Conservation (phyloP, 164 flowering plant species). For the Warburgia ugandensis region DNA sequence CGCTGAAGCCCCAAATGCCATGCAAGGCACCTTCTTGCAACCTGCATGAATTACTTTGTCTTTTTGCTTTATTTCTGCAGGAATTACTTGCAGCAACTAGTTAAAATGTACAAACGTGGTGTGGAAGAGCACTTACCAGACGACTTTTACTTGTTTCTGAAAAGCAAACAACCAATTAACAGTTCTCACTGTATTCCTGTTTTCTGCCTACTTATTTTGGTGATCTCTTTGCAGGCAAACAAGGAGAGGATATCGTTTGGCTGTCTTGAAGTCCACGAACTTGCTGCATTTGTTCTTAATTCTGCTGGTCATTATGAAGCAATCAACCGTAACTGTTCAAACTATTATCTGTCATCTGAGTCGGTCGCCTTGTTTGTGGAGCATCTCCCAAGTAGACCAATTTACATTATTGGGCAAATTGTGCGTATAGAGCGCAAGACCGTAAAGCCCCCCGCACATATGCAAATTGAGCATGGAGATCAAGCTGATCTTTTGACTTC, state of each 20-base stretch:
- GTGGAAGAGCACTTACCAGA: too few species aligned
- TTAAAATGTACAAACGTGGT: too few species aligned
- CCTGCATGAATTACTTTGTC: too few species aligned
- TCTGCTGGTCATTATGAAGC: conserved; percentile 78
- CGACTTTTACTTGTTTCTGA: too few species aligned
- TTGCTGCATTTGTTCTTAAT: conserved; percentile 86
- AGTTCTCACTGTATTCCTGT: too few species aligned
- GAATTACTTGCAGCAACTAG: too few species aligned
- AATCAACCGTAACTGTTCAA: conserved; percentile 65
- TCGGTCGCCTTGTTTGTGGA: conserved; percentile 85
- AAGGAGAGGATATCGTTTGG: conserved; percentile 91
- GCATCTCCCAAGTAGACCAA: conserved; percentile 56
- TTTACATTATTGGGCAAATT: conserved; percentile 83
- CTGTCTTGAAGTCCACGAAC: conserved; percentile 80
- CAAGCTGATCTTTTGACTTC: conserved; percentile 34
- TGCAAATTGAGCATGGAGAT: conserved; percentile 27
- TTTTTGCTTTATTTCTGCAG: too few species aligned
- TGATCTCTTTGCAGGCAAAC: conserved; percentile 51
- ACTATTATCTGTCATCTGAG: conserved; percentile 82
- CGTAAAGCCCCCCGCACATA: conserved; percentile 32
- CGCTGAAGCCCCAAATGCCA: too few species aligned
- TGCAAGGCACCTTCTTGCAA: too few species aligned
- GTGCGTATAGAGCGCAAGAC: conserved; percentile 84
- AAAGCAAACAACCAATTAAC: too few species aligned
- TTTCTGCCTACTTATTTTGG: too few species aligned